Evolutionary conservation across 225 moss, liverwort and hornwort species (phyloP).

Genomic region (Asterella californica): DNA sequence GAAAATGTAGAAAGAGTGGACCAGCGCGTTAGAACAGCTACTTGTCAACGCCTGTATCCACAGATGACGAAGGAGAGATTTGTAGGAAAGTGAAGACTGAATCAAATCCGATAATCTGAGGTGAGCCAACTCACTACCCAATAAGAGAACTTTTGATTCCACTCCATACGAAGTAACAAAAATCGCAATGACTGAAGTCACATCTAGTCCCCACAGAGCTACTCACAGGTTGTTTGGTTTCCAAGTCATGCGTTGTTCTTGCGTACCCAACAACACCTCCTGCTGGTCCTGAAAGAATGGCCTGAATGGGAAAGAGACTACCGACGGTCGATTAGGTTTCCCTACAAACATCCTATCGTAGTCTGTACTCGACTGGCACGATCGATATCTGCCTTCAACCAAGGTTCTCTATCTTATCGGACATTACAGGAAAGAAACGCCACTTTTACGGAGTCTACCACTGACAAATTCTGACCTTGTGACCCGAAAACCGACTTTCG

Average conservation of each 20-base stretch:
- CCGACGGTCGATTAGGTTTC: neutral
- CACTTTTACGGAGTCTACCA: neutral
- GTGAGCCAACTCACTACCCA: neutral
- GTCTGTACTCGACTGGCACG: neutral
- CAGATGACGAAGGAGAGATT: neutral
- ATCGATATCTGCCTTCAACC: neutral
- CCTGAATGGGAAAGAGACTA: conserved; percentile 34
- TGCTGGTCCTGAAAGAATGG: conserved; percentile 92
- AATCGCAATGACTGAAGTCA: neutral
- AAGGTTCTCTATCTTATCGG: neutral
- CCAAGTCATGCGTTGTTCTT: conserved; percentile 76
- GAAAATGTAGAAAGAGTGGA: conserved; percentile 4
- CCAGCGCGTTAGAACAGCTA: neutral
- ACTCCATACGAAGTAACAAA: neutral
- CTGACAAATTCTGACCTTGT: conserved; percentile 47
- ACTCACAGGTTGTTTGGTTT: conserved; percentile 71
- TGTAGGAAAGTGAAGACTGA: neutral
- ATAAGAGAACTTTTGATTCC: neutral
- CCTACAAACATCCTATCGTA: neutral
- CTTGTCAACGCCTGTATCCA: neutral
- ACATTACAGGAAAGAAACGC: neutral
- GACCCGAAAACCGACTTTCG: conserved; percentile 87
- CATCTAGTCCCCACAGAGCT: neutral
- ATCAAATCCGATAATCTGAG: neutral
- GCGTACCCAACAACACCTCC: conserved; percentile 97